These are phyloP conservation scores for Mariannaea sp. DNA, from an alignment of 2,329 filamentous ascomycete species.

Conservation along the genomic window DNA sequence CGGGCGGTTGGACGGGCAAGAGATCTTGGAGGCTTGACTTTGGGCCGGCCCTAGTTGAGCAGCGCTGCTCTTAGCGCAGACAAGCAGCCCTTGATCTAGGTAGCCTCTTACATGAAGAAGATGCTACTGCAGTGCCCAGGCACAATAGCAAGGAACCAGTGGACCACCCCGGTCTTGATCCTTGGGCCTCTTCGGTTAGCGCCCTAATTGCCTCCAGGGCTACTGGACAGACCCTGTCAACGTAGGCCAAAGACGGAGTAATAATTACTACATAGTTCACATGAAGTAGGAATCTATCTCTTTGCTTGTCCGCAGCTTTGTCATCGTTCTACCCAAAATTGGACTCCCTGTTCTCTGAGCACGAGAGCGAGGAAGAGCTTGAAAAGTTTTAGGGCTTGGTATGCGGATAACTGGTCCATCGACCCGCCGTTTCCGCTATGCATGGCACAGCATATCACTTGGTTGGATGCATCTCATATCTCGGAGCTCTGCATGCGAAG, in stretches of 20 bases:
- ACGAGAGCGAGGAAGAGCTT: background rate
- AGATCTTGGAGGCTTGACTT: slow-evolving; percentile 19
- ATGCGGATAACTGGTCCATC: slow-evolving; percentile 17
- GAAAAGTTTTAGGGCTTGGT: slow-evolving; percentile 19
- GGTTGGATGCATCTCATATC: slow-evolving; percentile 19
- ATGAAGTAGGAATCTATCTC: background rate
- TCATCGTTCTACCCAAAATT: slow-evolving; percentile 2
- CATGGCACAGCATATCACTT: slow-evolving; percentile 14
- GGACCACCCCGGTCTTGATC: slow-evolving; percentile 9
- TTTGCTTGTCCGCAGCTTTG: slow-evolving; percentile 3
- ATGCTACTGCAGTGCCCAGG: no score
- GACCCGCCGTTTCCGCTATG: slow-evolving; percentile 22
- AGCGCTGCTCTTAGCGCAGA: slow-evolving; percentile 13
- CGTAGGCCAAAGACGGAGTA: no score
- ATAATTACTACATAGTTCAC: no score
- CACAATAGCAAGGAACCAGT: background rate
- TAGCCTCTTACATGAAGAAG: no score
- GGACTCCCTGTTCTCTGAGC: background rate
- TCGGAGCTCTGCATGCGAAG: no score
- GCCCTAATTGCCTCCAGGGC: background rate
- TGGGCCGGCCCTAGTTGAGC: slow-evolving; percentile 20
- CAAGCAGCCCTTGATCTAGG: slow-evolving; percentile 14
- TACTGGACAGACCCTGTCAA: no score
- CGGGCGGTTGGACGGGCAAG: no score
- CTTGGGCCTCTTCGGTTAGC: slow-evolving; percentile 9